Base-by-base conservation (phyloP, 768 basidiomycete genomes). In the Paxillus involutus region DNA sequence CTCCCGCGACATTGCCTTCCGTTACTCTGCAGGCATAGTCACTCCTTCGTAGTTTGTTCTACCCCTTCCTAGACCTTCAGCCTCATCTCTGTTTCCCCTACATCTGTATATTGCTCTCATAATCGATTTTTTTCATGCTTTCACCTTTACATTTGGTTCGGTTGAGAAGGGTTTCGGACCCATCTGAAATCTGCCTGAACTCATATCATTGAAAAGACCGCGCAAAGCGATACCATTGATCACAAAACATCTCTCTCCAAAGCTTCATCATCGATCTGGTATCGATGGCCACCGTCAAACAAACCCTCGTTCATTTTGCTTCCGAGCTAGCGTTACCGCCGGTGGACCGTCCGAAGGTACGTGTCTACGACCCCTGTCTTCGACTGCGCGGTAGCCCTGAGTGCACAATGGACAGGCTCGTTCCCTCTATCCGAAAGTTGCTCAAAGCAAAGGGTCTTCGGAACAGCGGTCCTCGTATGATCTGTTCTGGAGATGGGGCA, bases 361-460 rank as follows among this genome's bases (percentile, higher is more conserved):
- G 61, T n/a, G 16, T 8, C 44, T 14, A 11, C 26, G 9, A 9
- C 12, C 39, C 26, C 43, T 21, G 37, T 26, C 39, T 19, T 12
- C 13, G 44, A 24, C 30, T 47, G 13, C 37, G 6, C 26, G 24
- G 26, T 6, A 26, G 26, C 47, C 4, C 21, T 2, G 19, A 19
- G 33, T 5, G 44, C 17, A 12, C 16, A 2, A 11, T 13, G 46
- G 19, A 8, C 53, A 69, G 70, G 51, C 54, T 47, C 67, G 61
- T 51, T 47, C 72, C 12, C 61, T 65, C 19, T 78, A 77, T 52
- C 77, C 77, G 29, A 71, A 63, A 51, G 72, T 78, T 49, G 76
- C 76, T 14, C 75, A 77, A 53, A 60, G 62, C 33, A 76, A 71
- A 53, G 73, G 70, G 46, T 53, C 40, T 40, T 65, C 67, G 9